These are phyloP conservation scores for Phytophthora constricta DNA, from an alignment of 352 stramenopile species.

Conservation along the genomic window DNA sequence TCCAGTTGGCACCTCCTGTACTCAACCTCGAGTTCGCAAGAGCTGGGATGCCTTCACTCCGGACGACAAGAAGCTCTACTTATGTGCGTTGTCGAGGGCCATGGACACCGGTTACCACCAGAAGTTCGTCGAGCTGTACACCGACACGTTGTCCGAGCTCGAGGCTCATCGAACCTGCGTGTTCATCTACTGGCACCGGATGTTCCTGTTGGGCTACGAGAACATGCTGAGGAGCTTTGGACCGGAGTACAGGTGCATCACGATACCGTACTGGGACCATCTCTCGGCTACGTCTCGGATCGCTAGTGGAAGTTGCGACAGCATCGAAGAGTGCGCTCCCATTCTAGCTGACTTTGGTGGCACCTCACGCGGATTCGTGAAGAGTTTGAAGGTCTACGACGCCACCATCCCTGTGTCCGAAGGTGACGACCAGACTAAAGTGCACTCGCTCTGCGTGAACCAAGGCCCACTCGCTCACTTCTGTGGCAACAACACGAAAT, in stretches of 20 bases:
- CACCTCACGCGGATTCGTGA: conserved; percentile 1
- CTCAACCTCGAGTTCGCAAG: conserved; percentile 45
- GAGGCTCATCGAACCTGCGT: conserved; percentile 65
- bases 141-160: conserved; percentile 44
- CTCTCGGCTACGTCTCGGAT: conserved; percentile 34
- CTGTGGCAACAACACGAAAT: conserved; percentile 31
- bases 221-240: conserved; percentile 72
- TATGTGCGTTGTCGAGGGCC: conserved; percentile 41
- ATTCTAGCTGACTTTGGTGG: conserved; percentile 40
- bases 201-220: conserved; percentile 66
- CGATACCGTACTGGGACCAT: conserved; percentile 69
- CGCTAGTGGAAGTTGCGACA: conserved; percentile 34
- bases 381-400: conserved; percentile 32
- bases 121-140: conserved; percentile 73
- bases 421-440: no score
- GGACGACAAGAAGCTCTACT: conserved; percentile 47
- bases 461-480: conserved; percentile 42
- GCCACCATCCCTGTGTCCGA: conserved; percentile 11
- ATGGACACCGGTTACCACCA: conserved; percentile 52
- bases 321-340: conserved; percentile 36
- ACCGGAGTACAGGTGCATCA: conserved; percentile 55
- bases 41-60: conserved; percentile 52
- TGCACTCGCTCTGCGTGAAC: conserved; percentile 42
- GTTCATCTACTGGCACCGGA: conserved; percentile 82
- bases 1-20: conserved; percentile 43